Evolutionary conservation across 1,139 yeast genomes (phyloP).

Genomic region (Komagataea norvegica): DNA sequence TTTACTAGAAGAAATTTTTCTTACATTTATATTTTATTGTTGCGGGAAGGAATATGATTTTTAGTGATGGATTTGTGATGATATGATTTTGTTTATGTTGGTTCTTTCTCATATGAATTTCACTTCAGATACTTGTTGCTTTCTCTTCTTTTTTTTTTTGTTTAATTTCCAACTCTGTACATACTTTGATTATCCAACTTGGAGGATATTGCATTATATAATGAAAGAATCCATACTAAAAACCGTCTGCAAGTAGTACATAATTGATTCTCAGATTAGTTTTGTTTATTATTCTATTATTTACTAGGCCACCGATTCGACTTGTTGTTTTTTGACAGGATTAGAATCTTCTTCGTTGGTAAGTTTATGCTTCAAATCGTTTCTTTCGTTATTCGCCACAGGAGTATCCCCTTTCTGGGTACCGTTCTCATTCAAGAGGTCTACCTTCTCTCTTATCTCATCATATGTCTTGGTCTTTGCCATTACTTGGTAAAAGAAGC

Average conservation of each 20-base stretch:
- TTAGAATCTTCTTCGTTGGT: conserved; percentile 6
- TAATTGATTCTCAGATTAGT: background rate
- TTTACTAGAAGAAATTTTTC: too few relatives aligned
- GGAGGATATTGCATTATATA: conserved; percentile 5
- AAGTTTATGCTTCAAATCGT: conserved; percentile 16
- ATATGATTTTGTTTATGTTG: conserved; percentile 1
- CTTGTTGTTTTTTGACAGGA: conserved; percentile 19
- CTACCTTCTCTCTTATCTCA: conserved; percentile 35
- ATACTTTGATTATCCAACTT: conserved; percentile 5
- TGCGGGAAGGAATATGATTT: background rate
- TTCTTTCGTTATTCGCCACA: conserved; percentile 7
- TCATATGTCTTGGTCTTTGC: conserved; percentile 53
- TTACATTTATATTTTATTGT: conserved; percentile 12
- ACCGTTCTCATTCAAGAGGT: conserved; percentile 14
- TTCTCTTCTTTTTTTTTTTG: background rate
- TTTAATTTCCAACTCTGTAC: conserved; percentile 5
- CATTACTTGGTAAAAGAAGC: conserved; percentile 52
- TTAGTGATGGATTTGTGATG: background rate
- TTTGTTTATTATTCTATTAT: background rate
- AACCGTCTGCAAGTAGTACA: too few relatives aligned
- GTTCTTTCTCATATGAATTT: background rate
- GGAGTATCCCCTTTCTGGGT: conserved; percentile 3
- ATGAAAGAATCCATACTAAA: conserved; percentile 5
- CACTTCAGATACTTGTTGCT: background rate
- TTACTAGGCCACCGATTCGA: conserved; percentile 5